A percentile compares a stretch with the other conserved stretches of the same genome.
These are phyloP conservation scores for Nigrospora sphaerica DNA, from an alignment of 2,329 filamentous ascomycete genomes.

Conservation along the genomic window DNA sequence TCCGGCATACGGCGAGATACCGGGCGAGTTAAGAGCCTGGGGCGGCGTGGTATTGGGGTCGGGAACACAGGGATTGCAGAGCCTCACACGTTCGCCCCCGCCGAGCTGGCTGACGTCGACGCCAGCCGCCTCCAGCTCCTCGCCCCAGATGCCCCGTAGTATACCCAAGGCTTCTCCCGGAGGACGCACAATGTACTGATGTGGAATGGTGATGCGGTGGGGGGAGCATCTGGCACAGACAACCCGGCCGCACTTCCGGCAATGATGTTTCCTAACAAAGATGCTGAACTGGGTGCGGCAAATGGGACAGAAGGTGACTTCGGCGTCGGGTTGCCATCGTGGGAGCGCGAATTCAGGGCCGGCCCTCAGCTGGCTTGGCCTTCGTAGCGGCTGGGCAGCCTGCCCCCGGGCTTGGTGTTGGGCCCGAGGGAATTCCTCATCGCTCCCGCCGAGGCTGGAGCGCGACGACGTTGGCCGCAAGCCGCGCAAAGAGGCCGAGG, in stretches of 20 bases:
- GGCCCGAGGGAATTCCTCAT: not conserved
- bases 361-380: constrained; percentile 4
- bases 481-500: not conserved
- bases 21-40: constrained; percentile 29
- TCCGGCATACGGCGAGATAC: constrained; percentile 18
- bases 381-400: constrained; percentile 5
- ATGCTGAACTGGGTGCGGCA: constrained; percentile 75
- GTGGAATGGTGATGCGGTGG: constrained; percentile 88
- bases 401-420: constrained; percentile 1
- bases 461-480: not conserved
- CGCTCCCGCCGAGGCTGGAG: not conserved
- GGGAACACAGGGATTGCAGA: constrained; percentile 57
- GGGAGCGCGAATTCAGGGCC: constrained; percentile 51
- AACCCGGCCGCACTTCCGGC: constrained; percentile 88
- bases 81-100: constrained; percentile 50
- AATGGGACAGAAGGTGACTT: constrained; percentile 78
- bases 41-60: constrained; percentile 54
- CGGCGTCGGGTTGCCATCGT: constrained; percentile 81
- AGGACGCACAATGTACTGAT: constrained; percentile 84
- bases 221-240: constrained; percentile 88
- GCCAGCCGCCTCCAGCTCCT: constrained; percentile 26
- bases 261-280: constrained; percentile 87
- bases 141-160: constrained; percentile 28
- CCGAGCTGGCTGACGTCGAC: constrained; percentile 37
- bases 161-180: constrained; percentile 34